Conservation (phyloP, 257 asterid species). For the Nicotiana tomentosiformis region DNA sequence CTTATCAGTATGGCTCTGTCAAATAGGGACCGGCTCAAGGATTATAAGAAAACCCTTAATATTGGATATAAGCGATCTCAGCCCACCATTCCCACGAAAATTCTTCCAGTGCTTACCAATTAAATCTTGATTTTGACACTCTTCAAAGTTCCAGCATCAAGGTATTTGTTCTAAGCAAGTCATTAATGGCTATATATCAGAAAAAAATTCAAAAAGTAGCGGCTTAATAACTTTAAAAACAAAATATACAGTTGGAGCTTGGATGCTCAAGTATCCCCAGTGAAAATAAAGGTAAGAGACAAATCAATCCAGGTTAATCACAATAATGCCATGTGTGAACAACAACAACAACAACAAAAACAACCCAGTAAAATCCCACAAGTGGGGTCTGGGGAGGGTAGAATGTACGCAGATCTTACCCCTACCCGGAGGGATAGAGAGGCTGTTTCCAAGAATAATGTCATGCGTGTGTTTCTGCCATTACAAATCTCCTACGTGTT, state of each 20-base stretch:
- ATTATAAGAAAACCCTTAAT: neutral
- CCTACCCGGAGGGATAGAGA: too few relatives aligned
- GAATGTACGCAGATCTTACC: too few relatives aligned
- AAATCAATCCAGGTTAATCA: neutral
- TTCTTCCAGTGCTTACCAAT: neutral
- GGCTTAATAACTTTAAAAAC: neutral
- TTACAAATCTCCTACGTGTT: neutral
- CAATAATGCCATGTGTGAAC: neutral
- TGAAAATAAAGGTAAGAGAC: neutral
- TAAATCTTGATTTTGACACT: slow-evolving; percentile 1
- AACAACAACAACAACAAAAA: too few relatives aligned
- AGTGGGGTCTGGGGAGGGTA: too few relatives aligned
- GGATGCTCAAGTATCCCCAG: neutral
- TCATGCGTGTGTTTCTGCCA: neutral
- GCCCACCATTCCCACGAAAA: neutral
- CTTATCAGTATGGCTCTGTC: neutral
- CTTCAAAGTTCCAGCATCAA: neutral
- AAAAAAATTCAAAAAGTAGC: neutral
- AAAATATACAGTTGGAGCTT: neutral
- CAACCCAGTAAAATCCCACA: too few relatives aligned
- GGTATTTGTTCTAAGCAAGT: neutral
- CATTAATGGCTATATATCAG: neutral
- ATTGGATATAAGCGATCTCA: neutral
- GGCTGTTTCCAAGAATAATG: neutral
- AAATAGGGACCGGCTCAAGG: neutral